phyloP scores from a whole-genome alignment of 768 basidiomycete species.

The Russula abietina region DNA sequence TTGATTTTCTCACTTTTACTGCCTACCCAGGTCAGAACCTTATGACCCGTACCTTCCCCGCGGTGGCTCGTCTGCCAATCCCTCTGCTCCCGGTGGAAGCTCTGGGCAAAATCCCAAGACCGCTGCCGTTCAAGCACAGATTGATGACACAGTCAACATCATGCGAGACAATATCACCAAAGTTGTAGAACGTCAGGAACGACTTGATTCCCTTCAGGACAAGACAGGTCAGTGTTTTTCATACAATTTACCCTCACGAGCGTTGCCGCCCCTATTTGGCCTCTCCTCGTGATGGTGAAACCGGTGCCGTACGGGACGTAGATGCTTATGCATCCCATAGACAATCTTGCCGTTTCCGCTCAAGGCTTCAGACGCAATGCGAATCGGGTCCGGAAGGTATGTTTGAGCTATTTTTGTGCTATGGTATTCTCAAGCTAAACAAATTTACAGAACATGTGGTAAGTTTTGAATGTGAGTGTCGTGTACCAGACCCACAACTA shows the following conservation, averaged over 20 bases:
- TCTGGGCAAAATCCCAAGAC: constrained; percentile 70
- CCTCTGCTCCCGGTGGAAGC: constrained; percentile 38
- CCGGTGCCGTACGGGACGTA: neutral
- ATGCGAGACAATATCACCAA: constrained; percentile 98
- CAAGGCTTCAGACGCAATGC: constrained; percentile 98
- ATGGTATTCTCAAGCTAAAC: constrained; percentile 7
- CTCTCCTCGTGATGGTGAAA: neutral
- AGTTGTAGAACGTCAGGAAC: constrained; percentile 91
- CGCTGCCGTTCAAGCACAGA: constrained; percentile 92
- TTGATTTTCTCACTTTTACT: constrained; percentile 17
- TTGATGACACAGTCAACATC: constrained; percentile 93
- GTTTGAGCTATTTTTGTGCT: constrained; percentile 28
- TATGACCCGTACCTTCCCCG: constrained; percentile 98
- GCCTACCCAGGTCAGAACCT: constrained; percentile 77
- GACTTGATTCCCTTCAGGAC: constrained; percentile 90
- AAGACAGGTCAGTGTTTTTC: constrained; percentile 82
- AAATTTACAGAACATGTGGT: constrained; percentile 78
- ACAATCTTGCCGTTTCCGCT: constrained; percentile 96
- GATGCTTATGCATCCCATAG: constrained; percentile 36
- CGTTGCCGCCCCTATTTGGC: neutral
- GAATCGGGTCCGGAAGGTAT: constrained; percentile 93
- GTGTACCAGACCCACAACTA: neutral
- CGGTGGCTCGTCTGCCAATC: constrained; percentile 57
- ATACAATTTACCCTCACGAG: neutral
- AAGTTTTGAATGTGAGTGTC: constrained; percentile 33